Conservation (phyloP, 1,284 basidiomycete genomes). For the Marasmius fiardii region DNA sequence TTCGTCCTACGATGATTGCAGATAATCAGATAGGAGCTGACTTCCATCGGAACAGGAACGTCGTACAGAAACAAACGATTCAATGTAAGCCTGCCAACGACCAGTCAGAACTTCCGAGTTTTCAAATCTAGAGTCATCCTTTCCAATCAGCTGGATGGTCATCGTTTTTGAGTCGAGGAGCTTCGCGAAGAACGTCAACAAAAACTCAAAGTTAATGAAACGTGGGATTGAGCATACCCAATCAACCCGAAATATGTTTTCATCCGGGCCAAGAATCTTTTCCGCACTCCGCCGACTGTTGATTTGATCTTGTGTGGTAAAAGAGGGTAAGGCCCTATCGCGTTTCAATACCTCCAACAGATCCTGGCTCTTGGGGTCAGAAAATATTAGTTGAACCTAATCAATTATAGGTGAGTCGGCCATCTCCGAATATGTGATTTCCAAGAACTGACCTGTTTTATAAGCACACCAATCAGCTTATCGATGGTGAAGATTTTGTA, state of each 20-base stretch:
- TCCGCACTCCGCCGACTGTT: constrained; percentile 84
- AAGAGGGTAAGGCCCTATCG: constrained; percentile 62
- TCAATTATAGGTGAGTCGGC: neutral
- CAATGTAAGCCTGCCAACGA: constrained; percentile 89
- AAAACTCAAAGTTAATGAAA: neutral
- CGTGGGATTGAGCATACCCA: constrained; percentile 58
- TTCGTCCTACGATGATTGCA: constrained; percentile 37
- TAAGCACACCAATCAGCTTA: constrained; percentile 83
- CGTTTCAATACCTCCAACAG: constrained; percentile 77
- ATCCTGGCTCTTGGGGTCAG: constrained; percentile 83
- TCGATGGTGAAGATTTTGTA: constrained; percentile 94
- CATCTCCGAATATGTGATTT: constrained; percentile 6
- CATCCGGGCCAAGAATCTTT: constrained; percentile 81
- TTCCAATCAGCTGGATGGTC: constrained; percentile 84
- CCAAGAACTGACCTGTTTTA: constrained; percentile 68
- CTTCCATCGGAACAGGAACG: neutral
- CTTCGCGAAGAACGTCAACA: constrained; percentile 35
- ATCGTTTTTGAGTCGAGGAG: constrained; percentile 67
- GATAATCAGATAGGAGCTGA: constrained; percentile 2
- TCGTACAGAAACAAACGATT: constrained; percentile 80
- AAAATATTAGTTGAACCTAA: constrained; percentile 74
- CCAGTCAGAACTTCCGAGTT: constrained; percentile 82
- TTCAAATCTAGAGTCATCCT: constrained; percentile 86
- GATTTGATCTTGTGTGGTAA: constrained; percentile 82
- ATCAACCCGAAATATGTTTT: constrained; percentile 90